Percentiles rank a stretch among this genome's conserved stretches.
Evolutionary conservation across 108 stramenopile genomes (phyloP).

Genomic region (Nitzschia palea): DNA sequence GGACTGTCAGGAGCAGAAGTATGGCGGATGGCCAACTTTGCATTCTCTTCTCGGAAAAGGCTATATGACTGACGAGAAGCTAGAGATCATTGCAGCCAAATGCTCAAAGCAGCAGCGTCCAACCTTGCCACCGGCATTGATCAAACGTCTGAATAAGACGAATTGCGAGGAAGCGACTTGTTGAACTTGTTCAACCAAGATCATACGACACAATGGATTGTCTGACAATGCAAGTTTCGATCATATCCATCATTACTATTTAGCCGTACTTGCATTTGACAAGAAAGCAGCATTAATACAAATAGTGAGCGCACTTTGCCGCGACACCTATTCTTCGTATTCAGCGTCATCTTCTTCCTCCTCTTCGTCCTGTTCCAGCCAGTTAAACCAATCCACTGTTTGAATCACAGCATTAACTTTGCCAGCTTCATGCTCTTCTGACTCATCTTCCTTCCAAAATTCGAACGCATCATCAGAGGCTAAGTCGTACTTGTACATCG

Average conservation of each 20-base stretch:
- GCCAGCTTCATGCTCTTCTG: slow-evolving; percentile 56
- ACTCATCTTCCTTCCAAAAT: slow-evolving; percentile 87
- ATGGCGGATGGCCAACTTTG: background rate
- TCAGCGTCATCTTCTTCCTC: slow-evolving; percentile 76
- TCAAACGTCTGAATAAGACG: no score
- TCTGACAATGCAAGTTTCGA: no score
- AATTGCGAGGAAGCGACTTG: no score
- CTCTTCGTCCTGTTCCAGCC: slow-evolving; percentile 86
- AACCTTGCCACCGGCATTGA: background rate
- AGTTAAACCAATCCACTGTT: slow-evolving; percentile 85
- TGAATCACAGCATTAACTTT: slow-evolving; percentile 81
- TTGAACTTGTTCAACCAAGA: no score
- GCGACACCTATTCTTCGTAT: slow-evolving; percentile 60
- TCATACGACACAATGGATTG: no score
- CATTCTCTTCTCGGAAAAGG: background rate
- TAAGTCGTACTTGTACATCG: slow-evolving; percentile 88
- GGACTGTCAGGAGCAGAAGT: slow-evolving; percentile 2
- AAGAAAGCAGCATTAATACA: no score
- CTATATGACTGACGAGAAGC: slow-evolving; percentile 3
- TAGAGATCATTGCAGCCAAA: background rate
- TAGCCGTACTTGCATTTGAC: no score
- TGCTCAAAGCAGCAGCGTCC: background rate
- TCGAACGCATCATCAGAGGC: slow-evolving; percentile 74
- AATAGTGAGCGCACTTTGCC: no score
- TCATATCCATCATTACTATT: no score